phyloP scores from a whole-genome alignment of 2,329 filamentous ascomycete genomes.

The Aspergillus tubingensis region DNA sequence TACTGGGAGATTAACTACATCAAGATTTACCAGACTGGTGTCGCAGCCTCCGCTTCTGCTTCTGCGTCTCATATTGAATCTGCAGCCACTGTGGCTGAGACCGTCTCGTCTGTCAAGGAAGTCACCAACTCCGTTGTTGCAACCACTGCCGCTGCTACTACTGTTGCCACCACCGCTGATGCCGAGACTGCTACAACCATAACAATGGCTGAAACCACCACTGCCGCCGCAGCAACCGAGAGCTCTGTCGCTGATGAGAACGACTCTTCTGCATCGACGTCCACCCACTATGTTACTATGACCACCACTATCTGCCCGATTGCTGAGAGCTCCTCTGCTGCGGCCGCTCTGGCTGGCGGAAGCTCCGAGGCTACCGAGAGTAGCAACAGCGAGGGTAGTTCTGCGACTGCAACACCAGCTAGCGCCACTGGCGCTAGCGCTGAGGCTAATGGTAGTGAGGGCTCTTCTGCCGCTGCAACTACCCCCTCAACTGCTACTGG shows the following conservation, averaged over 20 bases:
- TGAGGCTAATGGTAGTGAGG: background rate
- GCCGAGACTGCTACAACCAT: background rate
- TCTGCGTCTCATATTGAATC: slow-evolving; percentile 2
- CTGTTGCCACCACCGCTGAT: background rate
- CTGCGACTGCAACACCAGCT: background rate
- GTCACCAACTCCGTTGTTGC: slow-evolving; percentile 3
- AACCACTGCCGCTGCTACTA: background rate
- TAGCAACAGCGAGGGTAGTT: background rate
- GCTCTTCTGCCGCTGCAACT: background rate
- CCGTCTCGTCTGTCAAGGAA: slow-evolving; percentile 6
- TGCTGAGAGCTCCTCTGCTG: slow-evolving; percentile 3
- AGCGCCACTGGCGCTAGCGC: background rate
- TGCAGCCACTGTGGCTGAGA: slow-evolving; percentile 7
- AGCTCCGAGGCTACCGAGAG: background rate
- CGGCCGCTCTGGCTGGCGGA: background rate
- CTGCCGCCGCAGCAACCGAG: slow-evolving; percentile 1
- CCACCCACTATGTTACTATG: slow-evolving; percentile 13
- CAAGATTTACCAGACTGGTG: slow-evolving; percentile 58
- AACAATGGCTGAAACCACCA: background rate
- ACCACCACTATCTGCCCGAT: slow-evolving; percentile 25
- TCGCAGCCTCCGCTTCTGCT: background rate
- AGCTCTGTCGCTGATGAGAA: background rate
- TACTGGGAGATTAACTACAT: slow-evolving; percentile 78
- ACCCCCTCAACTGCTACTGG: background rate
- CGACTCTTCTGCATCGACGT: slow-evolving; percentile 7